phyloP scores from a whole-genome alignment of 75 land plant species.

The Selaginella tamariscina region DNA sequence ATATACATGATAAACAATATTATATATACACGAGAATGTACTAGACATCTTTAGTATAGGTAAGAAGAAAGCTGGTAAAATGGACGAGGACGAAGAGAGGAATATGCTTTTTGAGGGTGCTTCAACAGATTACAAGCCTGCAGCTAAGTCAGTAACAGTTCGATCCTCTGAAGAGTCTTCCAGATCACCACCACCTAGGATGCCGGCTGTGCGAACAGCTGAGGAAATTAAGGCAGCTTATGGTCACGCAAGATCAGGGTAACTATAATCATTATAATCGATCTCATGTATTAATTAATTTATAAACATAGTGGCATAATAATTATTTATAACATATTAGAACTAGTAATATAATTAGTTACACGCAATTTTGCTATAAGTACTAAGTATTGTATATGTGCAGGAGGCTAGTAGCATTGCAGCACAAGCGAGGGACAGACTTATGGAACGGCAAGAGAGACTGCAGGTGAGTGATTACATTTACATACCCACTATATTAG shows the following conservation, averaged over 20 bases:
- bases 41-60: too few relatives aligned
- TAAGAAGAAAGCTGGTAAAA: slow-evolving; percentile 6
- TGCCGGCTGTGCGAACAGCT: slow-evolving; percentile 50
- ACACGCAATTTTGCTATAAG: too few relatives aligned
- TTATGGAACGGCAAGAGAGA: slow-evolving; percentile 67
- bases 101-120: slow-evolving; percentile 50
- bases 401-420: slow-evolving; percentile 73
- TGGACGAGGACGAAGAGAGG: slow-evolving; percentile 28
- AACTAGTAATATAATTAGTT: too few relatives aligned
- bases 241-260: slow-evolving; percentile 28
- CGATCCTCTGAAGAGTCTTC: slow-evolving; percentile 72
- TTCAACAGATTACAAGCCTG: slow-evolving; percentile 32
- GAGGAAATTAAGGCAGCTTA: slow-evolving; percentile 78
- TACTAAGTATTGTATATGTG: slow-evolving; percentile 12
- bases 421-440: slow-evolving; percentile 57
- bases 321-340: too few relatives aligned
- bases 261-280: too few relatives aligned
- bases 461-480: slow-evolving; percentile 64
- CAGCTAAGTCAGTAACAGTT: slow-evolving; percentile 8
- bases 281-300: too few relatives aligned
- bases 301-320: too few relatives aligned
- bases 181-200: too few relatives aligned
- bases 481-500: too few relatives aligned
- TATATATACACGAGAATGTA: too few relatives aligned
- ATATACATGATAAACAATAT: too few relatives aligned